Evolutionary conservation across 345 rosid species (phyloP), one percentile per base, ranked within the genome.

Genomic region (Camelina hispida): DNA sequence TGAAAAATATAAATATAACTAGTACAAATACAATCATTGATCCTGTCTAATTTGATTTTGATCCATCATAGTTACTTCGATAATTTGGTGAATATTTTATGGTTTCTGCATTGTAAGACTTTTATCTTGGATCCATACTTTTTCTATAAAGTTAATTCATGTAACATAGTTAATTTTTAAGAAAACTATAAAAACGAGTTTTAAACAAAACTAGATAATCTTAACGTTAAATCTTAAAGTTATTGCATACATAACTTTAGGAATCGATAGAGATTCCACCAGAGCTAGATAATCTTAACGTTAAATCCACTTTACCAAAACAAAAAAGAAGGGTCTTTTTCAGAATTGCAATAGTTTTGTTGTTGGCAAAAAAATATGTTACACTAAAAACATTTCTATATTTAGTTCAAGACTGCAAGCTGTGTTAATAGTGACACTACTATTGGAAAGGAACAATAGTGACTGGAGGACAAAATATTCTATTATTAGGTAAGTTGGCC

Each of bases 381-480:
- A 67, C 67, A 59, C 38, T 66, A 66, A 48, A 48, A 66, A 50
- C 62, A 58, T 58, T 58, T 40, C 34, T 48, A 58, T 16, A 47
- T 35, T 18, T 35, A 48, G 60, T 74, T 72, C 73, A 75, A 67
- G 78, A 48, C 53, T 74, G 72, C 73, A 75, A 67, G 78, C 16
- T 75, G 78, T 58, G 6, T 38, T 74, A 75, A 67, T 55, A 67
- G 73, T 59, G 73, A 66, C 73, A 48, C 53, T 37, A 48, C 78
- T 48, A 58, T 55, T 43, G 61, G 43, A 58, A 66, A 57, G 58
- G 22, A 74, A 48, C 47, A 42, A 66, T 48, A 74, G 43, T 35
- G 52, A 66, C 30, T 37, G 52, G 72, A 66, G 60, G 72, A 47
- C 42, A 74, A 35, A 66, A 35, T 46, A 46, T 66, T 18, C 8